phyloP scores from a whole-genome alignment of 371 early-diverging fungal species.

The Conidiobolus incongruus region DNA sequence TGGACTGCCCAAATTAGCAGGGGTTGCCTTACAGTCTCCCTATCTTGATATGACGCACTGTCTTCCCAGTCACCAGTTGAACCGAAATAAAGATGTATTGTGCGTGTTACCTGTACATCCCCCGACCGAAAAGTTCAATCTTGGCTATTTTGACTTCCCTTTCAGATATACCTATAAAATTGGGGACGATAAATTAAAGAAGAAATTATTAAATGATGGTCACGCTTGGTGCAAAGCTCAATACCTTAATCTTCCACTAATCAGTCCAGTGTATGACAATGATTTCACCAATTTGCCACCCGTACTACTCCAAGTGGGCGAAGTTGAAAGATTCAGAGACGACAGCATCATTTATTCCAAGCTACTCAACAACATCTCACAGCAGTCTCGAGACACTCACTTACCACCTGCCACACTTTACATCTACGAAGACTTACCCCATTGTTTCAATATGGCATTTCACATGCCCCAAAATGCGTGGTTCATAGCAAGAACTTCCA shows the following conservation, averaged over 20 bases:
- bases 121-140: slow-evolving; percentile 7
- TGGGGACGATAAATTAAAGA: not conserved
- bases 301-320: slow-evolving; percentile 14
- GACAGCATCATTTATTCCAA: too few species aligned
- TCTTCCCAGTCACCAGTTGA: slow-evolving; percentile 7
- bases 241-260: slow-evolving; percentile 14
- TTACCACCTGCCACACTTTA: too few species aligned
- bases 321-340: too few species aligned
- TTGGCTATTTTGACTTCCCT: too few species aligned
- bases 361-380: too few species aligned
- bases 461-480: too few species aligned
- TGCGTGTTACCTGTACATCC: slow-evolving; percentile 3
- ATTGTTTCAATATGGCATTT: too few species aligned
- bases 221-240: slow-evolving; percentile 28
- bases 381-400: too few species aligned
- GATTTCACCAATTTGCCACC: slow-evolving; percentile 14
- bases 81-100: slow-evolving; percentile 6
- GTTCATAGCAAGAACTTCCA: too few species aligned
- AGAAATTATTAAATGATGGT: slow-evolving; percentile 4
- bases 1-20: not conserved
- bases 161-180: slow-evolving; percentile 7
- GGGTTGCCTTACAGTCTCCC: slow-evolving; percentile 7
- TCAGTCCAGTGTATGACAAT: slow-evolving; percentile 13
- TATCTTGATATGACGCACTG: slow-evolving; percentile 15
- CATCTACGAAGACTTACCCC: too few species aligned